Percentiles rank a stretch among this genome's conserved stretches.
These are phyloP conservation scores for Diaporthe vexans DNA, from an alignment of 2,329 filamentous ascomycete genomes.

Conservation along the genomic window DNA sequence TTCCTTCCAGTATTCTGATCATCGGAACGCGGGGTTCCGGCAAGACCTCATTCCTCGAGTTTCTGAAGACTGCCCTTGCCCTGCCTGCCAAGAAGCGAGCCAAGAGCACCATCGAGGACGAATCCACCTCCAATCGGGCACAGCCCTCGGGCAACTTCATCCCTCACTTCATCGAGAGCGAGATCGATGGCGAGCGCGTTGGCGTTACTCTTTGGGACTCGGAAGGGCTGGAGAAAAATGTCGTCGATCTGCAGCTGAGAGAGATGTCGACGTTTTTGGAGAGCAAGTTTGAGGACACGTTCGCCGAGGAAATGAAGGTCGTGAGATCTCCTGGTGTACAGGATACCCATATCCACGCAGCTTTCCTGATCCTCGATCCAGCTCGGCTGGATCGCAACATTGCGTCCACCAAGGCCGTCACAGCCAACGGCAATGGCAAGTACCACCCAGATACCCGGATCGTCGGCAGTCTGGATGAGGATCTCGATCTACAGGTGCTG, in stretches of 20 bases:
- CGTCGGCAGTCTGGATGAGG: constrained; percentile 83
- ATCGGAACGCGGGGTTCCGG: constrained; percentile 89
- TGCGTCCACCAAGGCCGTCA: constrained; percentile 70
- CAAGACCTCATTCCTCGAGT: constrained; percentile 97
- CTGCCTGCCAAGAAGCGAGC: constrained; percentile 84
- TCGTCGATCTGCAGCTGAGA: constrained; percentile 93
- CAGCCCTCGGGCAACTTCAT: constrained; percentile 80
- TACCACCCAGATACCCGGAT: constrained; percentile 58
- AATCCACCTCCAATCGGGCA: constrained; percentile 67
- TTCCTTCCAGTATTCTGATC: constrained; percentile 79
- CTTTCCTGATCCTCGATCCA: constrained; percentile 93
- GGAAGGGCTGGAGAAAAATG: constrained; percentile 91
- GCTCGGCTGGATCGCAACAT: constrained; percentile 87
- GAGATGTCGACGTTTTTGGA: constrained; percentile 94
- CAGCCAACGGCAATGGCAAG: constrained; percentile 65
- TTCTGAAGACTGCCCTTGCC: constrained; percentile 88
- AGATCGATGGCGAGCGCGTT: constrained; percentile 91
- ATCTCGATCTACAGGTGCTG: constrained; percentile 91
- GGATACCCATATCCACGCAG: constrained; percentile 97
- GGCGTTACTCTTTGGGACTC: constrained; percentile 98
- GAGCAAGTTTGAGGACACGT: constrained; percentile 98
- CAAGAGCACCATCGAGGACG: constrained; percentile 67
- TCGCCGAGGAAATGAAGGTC: constrained; percentile 97
- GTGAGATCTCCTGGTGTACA: constrained; percentile 91
- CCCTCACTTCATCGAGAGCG: constrained; percentile 92